These are phyloP conservation scores for Cryptococcus hybrid DNA, from an alignment of 1,284 basidiomycete genomes.

Conservation along the genomic window DNA sequence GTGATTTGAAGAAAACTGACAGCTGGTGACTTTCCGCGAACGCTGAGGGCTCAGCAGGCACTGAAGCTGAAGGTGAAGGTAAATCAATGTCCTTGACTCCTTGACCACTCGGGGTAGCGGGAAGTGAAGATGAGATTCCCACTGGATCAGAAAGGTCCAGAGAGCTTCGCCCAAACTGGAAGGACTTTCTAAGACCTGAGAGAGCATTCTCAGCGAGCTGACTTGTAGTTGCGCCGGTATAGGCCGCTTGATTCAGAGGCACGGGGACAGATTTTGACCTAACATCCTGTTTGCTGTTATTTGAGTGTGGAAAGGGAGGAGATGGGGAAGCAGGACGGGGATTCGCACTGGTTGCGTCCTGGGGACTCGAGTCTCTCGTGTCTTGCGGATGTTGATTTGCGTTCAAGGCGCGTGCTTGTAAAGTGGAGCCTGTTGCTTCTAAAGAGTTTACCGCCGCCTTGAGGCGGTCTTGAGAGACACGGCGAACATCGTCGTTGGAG, in stretches of 20 bases:
- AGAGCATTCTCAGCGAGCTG: conserved; percentile 41
- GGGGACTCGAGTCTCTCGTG: too few species aligned
- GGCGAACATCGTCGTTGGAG: conserved; percentile 24
- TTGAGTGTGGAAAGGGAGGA: neutral
- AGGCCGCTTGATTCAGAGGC: neutral
- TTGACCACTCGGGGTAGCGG: conserved; percentile 18
- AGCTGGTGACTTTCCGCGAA: too few species aligned
- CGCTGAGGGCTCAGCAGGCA: too few species aligned
- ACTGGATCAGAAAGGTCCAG: conserved; percentile 6
- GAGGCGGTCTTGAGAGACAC: conserved; percentile 39
- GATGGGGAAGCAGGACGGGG: too few species aligned
- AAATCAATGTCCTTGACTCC: too few species aligned
- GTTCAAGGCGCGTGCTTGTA: conserved; percentile 33
- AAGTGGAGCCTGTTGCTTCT: conserved; percentile 35
- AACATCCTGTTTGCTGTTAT: too few species aligned
- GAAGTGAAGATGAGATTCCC: neutral
- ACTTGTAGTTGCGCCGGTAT: conserved; percentile 5
- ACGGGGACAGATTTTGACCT: too few species aligned
- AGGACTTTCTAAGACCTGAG: conserved; percentile 31
- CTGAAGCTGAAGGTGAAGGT: too few species aligned
- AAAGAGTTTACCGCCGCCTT: conserved; percentile 44
- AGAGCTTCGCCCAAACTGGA: conserved; percentile 22
- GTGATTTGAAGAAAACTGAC: too few species aligned
- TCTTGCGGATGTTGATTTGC: conserved; percentile 15
- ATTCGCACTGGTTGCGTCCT: too few species aligned